Percentiles rank a stretch among this genome's conserved stretches.
Evolutionary conservation across 371 early-diverging fungal genomes (phyloP).

Genomic region (Quaeritorhiza haematococci): DNA sequence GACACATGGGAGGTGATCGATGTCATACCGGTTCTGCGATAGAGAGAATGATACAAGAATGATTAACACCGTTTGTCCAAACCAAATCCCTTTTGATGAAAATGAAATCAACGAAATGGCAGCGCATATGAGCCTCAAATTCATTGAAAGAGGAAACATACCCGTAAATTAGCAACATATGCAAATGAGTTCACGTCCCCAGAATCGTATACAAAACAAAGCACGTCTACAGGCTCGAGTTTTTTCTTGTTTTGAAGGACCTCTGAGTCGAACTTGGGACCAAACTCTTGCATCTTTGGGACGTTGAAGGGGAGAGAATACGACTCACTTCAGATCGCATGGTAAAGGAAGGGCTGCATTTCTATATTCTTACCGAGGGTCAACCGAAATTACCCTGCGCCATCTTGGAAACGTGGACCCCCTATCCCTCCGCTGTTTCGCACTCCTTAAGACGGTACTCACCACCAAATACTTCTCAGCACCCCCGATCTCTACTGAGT

Average conservation of each 20-base stretch:
- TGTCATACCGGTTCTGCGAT: slow-evolving; percentile 69
- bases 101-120: no score
- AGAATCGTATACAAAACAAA: slow-evolving; percentile 92
- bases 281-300: slow-evolving; percentile 83
- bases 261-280: slow-evolving; percentile 68
- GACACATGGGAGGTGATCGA: slow-evolving; percentile 79
- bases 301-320: not conserved
- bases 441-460: slow-evolving; percentile 18
- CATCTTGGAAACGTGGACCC: not conserved
- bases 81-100: slow-evolving; percentile 1
- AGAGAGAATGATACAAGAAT: no score
- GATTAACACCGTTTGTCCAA: not conserved
- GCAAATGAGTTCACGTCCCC: slow-evolving; percentile 90
- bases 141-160: slow-evolving; percentile 42
- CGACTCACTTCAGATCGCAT: no score
- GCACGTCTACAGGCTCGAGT: slow-evolving; percentile 82
- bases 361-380: no score
- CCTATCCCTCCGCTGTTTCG: not conserved
- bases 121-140: no score
- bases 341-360: no score
- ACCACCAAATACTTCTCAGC: slow-evolving; percentile 89
- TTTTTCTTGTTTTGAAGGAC: slow-evolving; percentile 70
- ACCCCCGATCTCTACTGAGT: slow-evolving; percentile 90
- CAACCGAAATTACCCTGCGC: no score
- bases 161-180: slow-evolving; percentile 77